A percentile compares a stretch with the other conserved stretches of the same genome.
phyloP scores from a whole-genome alignment of 345 rosid genomes.

The Triadica sebifera region DNA sequence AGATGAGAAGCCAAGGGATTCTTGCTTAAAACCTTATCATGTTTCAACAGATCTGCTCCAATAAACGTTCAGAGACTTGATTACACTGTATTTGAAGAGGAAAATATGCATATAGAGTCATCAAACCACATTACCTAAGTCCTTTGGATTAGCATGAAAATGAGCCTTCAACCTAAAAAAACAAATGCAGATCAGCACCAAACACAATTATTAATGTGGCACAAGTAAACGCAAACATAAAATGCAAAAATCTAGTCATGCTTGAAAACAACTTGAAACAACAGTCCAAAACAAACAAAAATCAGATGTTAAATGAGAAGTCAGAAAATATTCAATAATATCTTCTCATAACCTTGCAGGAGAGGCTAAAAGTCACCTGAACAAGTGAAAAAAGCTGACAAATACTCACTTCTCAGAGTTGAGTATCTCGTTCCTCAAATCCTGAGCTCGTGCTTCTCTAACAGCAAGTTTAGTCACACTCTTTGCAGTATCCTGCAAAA shows the following conservation, averaged over 20 bases:
- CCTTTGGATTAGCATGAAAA: constrained; percentile 81
- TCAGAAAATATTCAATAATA: neutral
- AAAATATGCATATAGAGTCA: too few species aligned
- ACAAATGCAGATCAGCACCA: constrained; percentile 10
- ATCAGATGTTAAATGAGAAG: neutral
- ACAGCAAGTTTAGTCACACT: constrained; percentile 82
- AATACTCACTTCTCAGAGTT: constrained; percentile 84
- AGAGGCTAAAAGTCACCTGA: too few species aligned
- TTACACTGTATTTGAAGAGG: neutral
- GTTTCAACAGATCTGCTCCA: constrained; percentile 70
- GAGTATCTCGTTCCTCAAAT: constrained; percentile 79
- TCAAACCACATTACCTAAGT: constrained; percentile 43
- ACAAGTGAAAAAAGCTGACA: neutral
- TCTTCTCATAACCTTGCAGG: too few species aligned
- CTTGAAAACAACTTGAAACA: neutral
- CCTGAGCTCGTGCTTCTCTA: constrained; percentile 86
- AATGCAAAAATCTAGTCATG: neutral
- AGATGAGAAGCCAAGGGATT: constrained; percentile 62
- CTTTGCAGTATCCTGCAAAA: constrained; percentile 77
- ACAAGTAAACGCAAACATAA: neutral
- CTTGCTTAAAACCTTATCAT: constrained; percentile 80
- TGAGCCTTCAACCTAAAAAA: constrained; percentile 76
- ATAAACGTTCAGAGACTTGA: constrained; percentile 6
- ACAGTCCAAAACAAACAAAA: neutral
- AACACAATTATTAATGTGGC: neutral